Conservation (phyloP, 768 basidiomycete species). For the Dendrothele bispora region DNA sequence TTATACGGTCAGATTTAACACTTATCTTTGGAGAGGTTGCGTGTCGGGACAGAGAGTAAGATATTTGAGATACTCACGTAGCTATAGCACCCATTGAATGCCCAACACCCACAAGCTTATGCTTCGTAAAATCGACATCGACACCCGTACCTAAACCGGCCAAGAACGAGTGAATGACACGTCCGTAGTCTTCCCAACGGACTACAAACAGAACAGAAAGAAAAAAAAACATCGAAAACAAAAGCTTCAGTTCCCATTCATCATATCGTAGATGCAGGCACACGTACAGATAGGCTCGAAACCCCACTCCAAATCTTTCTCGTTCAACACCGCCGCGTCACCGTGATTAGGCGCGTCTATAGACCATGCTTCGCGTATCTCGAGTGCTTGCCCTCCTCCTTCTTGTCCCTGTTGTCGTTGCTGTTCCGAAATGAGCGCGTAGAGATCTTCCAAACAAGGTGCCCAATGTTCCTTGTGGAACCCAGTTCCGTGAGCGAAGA, state of each 20-base stretch:
- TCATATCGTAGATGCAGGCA: background rate
- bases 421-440: slow-evolving; percentile 26
- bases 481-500: slow-evolving; percentile 54
- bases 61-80: slow-evolving; percentile 32
- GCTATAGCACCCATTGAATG: slow-evolving; percentile 56
- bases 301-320: slow-evolving; percentile 37
- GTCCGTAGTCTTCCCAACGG: slow-evolving; percentile 53
- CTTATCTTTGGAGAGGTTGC: background rate
- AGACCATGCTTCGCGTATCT: slow-evolving; percentile 38
- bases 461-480: slow-evolving; percentile 65
- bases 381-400: slow-evolving; percentile 16
- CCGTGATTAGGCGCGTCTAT: slow-evolving; percentile 59
- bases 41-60: background rate
- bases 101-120: slow-evolving; percentile 48
- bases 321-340: slow-evolving; percentile 50
- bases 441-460: slow-evolving; percentile 50
- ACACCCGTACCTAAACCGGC: slow-evolving; percentile 47
- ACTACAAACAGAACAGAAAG: slow-evolving; percentile 27
- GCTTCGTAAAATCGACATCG: slow-evolving; percentile 47
- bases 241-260: background rate
- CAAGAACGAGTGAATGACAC: slow-evolving; percentile 47
- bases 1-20: too few species aligned
- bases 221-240: background rate
- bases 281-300: slow-evolving; percentile 43
- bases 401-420: too few species aligned